Conservation (phyloP, 441 rosid genomes). For the Dalechampia spathulata region DNA sequence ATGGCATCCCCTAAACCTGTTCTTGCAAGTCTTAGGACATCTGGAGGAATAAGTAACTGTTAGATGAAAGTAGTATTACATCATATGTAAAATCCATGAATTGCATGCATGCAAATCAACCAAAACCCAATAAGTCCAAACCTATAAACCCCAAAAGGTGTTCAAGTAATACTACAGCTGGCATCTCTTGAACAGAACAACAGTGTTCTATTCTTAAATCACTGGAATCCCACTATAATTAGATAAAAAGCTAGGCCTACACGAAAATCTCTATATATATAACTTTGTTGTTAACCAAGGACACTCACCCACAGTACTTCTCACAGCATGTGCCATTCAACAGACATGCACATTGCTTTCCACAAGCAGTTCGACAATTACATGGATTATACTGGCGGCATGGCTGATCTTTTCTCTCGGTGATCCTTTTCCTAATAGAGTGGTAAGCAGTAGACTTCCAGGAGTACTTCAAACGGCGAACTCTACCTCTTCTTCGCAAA, state of each 20-base stretch:
- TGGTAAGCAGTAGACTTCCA: slow-evolving; percentile 99
- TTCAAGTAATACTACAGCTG: too few species aligned
- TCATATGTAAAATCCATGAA: slow-evolving; percentile 4
- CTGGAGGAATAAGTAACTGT: slow-evolving; percentile 32
- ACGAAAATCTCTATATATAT: too few species aligned
- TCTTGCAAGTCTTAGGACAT: slow-evolving; percentile 97
- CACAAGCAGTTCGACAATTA: slow-evolving; percentile 83
- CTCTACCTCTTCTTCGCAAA: slow-evolving; percentile 89
- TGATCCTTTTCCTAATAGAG: slow-evolving; percentile 82
- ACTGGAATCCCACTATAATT: too few species aligned
- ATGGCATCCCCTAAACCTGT: slow-evolving; percentile 98
- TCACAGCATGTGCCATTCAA: slow-evolving; percentile 97
- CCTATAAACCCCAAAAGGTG: too few species aligned
- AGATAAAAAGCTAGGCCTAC: too few species aligned
- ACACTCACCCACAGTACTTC: slow-evolving; percentile 94
- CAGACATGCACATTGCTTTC: slow-evolving; percentile 88
- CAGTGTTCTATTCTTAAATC: too few species aligned
- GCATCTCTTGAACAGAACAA: too few species aligned
- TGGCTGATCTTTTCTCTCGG: slow-evolving; percentile 97
- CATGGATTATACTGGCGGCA: slow-evolving; percentile 99
- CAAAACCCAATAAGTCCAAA: too few species aligned
- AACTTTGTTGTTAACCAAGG: not conserved
- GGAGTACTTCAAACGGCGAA: slow-evolving; percentile 94
- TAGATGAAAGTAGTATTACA: slow-evolving; percentile 13
- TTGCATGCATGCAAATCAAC: too few species aligned